Evolutionary conservation across 1,284 basidiomycete genomes (phyloP).

Genomic region (Trichosporon coremiiforme): DNA sequence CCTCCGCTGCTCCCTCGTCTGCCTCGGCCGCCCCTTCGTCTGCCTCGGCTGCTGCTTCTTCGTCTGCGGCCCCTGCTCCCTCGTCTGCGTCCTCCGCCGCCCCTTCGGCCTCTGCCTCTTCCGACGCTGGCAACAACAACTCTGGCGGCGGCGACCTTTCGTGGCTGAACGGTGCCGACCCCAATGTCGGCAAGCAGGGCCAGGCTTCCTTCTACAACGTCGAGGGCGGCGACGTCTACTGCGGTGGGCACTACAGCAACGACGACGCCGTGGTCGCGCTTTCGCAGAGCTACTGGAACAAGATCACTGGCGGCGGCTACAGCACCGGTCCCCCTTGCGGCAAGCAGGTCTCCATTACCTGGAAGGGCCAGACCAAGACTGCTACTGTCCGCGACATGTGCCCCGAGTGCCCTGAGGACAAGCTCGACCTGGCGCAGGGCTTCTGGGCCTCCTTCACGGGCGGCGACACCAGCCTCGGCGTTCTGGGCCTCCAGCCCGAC

Average conservation of each 20-base stretch:
- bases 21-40: too few species aligned
- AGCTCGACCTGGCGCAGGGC: conserved; percentile 73
- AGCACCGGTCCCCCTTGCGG: conserved; percentile 61
- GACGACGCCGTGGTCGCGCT: conserved; percentile 54
- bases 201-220: neutral
- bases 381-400: conserved; percentile 69
- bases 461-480: neutral
- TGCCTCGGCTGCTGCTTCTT: neutral
- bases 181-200: neutral
- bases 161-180: conserved; percentile 11
- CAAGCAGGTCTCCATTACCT: conserved; percentile 66
- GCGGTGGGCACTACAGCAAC: neutral
- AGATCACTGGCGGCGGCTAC: conserved; percentile 56
- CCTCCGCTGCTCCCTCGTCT: too few species aligned
- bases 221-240: neutral
- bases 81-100: neutral
- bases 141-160: conserved; percentile 12
- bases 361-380: conserved; percentile 63
- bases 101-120: neutral
- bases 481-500: neutral
- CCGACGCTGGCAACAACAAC: neutral
- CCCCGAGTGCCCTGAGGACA: conserved; percentile 59
- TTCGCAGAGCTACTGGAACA: conserved; percentile 42
- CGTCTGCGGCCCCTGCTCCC: neutral
- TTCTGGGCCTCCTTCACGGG: conserved; percentile 59